These are phyloP conservation scores for Stagonosporopsis cucurbitacearum DNA, from an alignment of 2,329 filamentous ascomycete species.

Conservation along the genomic window DNA sequence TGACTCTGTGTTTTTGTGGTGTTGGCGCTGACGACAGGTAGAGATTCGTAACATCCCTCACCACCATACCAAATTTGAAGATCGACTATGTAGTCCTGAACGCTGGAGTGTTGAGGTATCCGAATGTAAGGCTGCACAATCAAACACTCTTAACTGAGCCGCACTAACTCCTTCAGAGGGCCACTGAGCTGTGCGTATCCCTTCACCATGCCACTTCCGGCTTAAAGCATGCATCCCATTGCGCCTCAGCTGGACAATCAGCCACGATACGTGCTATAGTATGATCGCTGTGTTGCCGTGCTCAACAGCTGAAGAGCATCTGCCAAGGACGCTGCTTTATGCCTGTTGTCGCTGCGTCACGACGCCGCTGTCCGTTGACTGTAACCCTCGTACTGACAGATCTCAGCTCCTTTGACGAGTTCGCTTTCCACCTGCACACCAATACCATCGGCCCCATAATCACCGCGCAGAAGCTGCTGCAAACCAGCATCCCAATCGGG, in stretches of 20 bases:
- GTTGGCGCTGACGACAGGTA: slow-evolving; percentile 27
- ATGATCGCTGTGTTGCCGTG: background rate
- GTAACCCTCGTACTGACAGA: slow-evolving; percentile 4
- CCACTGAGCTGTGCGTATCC: slow-evolving; percentile 56
- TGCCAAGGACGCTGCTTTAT: background rate
- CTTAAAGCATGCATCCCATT: slow-evolving; percentile 30
- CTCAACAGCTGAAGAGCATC: background rate
- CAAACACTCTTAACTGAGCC: slow-evolving; percentile 17
- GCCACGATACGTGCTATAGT: background rate
- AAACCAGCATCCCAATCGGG: slow-evolving; percentile 55
- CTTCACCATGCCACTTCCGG: slow-evolving; percentile 29
- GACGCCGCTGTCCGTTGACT: background rate
- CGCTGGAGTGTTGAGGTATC: slow-evolving; percentile 63
- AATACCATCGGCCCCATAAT: slow-evolving; percentile 67
- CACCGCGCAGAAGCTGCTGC: slow-evolving; percentile 60
- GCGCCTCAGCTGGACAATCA: slow-evolving; percentile 17
- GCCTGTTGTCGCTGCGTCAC: background rate
- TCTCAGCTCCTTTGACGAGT: slow-evolving; percentile 59
- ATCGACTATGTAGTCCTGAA: slow-evolving; percentile 64
- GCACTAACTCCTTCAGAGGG: slow-evolving; percentile 52
- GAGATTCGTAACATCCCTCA: slow-evolving; percentile 53
- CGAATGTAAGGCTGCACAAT: slow-evolving; percentile 55
- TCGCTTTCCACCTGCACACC: slow-evolving; percentile 62
- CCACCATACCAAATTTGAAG: slow-evolving; percentile 50
- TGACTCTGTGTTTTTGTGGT: background rate